Conservation (phyloP, 805 yeast species). For the Grigorovia transvaalensis region DNA sequence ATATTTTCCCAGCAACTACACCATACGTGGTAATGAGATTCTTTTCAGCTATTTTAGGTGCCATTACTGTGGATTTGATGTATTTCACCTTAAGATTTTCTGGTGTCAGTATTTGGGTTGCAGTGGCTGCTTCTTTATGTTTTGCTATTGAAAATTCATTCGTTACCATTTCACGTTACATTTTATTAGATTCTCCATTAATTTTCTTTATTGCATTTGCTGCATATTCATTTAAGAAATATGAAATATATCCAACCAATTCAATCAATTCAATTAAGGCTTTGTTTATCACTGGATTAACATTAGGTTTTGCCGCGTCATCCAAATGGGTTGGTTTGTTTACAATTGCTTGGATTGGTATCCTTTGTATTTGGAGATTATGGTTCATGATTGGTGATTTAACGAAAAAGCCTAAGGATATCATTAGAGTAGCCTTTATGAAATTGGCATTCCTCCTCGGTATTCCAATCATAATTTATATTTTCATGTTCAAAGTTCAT, state of each 20-base stretch:
- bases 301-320: slow-evolving; percentile 62
- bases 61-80: slow-evolving; percentile 52
- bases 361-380: slow-evolving; percentile 46
- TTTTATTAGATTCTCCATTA: slow-evolving; percentile 66
- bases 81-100: slow-evolving; percentile 62
- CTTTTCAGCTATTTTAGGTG: slow-evolving; percentile 58
- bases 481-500: slow-evolving; percentile 52
- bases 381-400: slow-evolving; percentile 72
- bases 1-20: slow-evolving; percentile 40
- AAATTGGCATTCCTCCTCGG: slow-evolving; percentile 48
- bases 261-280: slow-evolving; percentile 46
- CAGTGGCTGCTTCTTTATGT: slow-evolving; percentile 45
- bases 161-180: slow-evolving; percentile 65
- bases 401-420: slow-evolving; percentile 34
- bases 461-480: slow-evolving; percentile 47
- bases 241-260: slow-evolving; percentile 57
- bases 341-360: slow-evolving; percentile 71
- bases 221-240: slow-evolving; percentile 52
- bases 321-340: slow-evolving; percentile 82
- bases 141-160: slow-evolving; percentile 57
- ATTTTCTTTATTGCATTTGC: slow-evolving; percentile 68
- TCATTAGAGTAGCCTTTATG: slow-evolving; percentile 37
- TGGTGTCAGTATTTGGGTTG: slow-evolving; percentile 57
- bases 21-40: slow-evolving; percentile 66
- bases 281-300: slow-evolving; percentile 53